Conservation (phyloP, 768 basidiomycete genomes). For the Xanthoconium purpureum region DNA sequence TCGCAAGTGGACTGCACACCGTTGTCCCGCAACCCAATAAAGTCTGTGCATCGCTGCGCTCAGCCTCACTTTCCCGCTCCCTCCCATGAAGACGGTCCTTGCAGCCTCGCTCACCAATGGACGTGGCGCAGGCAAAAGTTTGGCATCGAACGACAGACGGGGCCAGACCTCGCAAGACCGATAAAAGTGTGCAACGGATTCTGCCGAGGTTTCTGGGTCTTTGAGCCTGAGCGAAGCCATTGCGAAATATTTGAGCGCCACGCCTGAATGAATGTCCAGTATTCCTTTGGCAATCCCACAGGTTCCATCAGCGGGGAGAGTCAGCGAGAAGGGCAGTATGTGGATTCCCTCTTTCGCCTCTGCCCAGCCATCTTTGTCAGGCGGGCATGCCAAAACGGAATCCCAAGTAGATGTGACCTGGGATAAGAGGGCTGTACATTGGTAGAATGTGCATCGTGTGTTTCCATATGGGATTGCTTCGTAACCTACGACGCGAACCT, state of each 20-base stretch:
- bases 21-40: constrained; percentile 81
- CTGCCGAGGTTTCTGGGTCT: constrained; percentile 52
- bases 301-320: constrained; percentile 54
- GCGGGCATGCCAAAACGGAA: constrained; percentile 41
- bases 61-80: constrained; percentile 60
- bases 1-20: constrained; percentile 60
- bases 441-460: constrained; percentile 79
- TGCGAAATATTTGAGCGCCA: constrained; percentile 71
- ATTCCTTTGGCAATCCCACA: constrained; percentile 58
- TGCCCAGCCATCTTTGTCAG: constrained; percentile 62
- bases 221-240: constrained; percentile 79
- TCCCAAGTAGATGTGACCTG: constrained; percentile 45
- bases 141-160: constrained; percentile 55
- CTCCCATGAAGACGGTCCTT: constrained; percentile 59
- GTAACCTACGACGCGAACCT: constrained; percentile 81
- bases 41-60: constrained; percentile 67
- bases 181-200: constrained; percentile 88
- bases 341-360: constrained; percentile 65
- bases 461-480: constrained; percentile 62
- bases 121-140: constrained; percentile 58
- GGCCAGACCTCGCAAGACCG: constrained; percentile 80
- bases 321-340: constrained; percentile 67
- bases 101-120: constrained; percentile 57
- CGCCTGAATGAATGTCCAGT: constrained; percentile 53
- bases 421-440: constrained; percentile 57